These are phyloP conservation scores for Punica granatum DNA, from an alignment of 345 rosid species.

Conservation along the genomic window DNA sequence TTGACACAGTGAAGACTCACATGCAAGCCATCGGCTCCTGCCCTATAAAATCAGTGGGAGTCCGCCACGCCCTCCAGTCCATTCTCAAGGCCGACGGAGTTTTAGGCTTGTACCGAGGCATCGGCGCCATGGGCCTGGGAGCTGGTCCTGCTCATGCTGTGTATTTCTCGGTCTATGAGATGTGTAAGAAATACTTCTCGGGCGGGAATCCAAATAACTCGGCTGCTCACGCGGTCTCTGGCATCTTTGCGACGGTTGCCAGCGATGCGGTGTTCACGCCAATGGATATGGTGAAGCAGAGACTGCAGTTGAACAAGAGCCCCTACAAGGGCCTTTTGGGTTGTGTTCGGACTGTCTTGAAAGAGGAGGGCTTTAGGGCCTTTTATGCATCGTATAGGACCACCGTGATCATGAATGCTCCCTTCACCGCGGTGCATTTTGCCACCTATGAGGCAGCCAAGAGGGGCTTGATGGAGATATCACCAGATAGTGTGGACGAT, in stretches of 20 bases:
- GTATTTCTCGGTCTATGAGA: slow-evolving; percentile 83
- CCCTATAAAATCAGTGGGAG: slow-evolving; percentile 70
- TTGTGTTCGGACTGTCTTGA: slow-evolving; percentile 59
- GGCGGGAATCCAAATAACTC: slow-evolving; percentile 59
- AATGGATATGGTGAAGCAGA: slow-evolving; percentile 98
- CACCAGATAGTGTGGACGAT: slow-evolving; percentile 57
- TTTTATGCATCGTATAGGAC: slow-evolving; percentile 91
- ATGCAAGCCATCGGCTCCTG: slow-evolving; percentile 98
- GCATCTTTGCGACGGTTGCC: slow-evolving; percentile 80
- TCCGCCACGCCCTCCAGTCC: slow-evolving; percentile 72
- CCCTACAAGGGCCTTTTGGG: slow-evolving; percentile 74
- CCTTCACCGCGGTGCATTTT: slow-evolving; percentile 88
- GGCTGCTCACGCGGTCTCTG: slow-evolving; percentile 76
- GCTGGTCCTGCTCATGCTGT: slow-evolving; percentile 99
- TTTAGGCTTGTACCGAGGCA: slow-evolving; percentile 73
- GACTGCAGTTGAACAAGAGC: slow-evolving; percentile 56
- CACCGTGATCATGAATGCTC: slow-evolving; percentile 91
- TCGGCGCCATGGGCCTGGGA: slow-evolving; percentile 95
- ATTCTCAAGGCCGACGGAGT: slow-evolving; percentile 65
- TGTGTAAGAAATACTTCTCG: slow-evolving; percentile 63
- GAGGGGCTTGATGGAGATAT: slow-evolving; percentile 59
- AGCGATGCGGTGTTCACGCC: slow-evolving; percentile 97
- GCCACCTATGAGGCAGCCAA: slow-evolving; percentile 88
- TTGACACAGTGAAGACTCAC: slow-evolving; percentile 88
- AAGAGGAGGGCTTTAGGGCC: slow-evolving; percentile 76